Base-by-base conservation (phyloP, 768 basidiomycete genomes). In the Amanita phalloides region DNA sequence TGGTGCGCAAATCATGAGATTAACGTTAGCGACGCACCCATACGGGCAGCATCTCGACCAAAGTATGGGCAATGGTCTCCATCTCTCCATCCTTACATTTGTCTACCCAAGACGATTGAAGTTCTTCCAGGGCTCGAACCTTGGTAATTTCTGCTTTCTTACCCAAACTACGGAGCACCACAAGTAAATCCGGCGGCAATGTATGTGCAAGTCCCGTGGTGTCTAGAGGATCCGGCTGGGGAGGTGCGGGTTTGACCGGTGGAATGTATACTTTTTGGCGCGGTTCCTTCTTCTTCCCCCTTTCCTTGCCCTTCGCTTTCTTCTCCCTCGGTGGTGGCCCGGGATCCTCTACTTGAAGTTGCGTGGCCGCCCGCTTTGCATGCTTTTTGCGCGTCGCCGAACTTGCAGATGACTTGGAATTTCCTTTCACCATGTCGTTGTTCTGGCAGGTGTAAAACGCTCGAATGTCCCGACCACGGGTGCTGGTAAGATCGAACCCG, bases 351-450 rank as follows among this genome's bases (percentile, higher is more conserved):
- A 64, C 58, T 7, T 63, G 63, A 46, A 66, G 71, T 13, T 71
- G 71, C 1, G 80, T 75, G 60, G 80, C 75, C 13, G 88, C 88
- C 64, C 91, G 84, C 62, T 87, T 93, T 54, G 87, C 87, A 63
- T 95, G 90, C 66, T 96, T 98, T 74, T 95, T 96, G 54, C 93
- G 81, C 7, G 94, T 97, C 4, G 71, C 90, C 0, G 89, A 82
- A 0, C 82, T 74, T 21, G 92, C 91, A 3, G 90, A 94, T 3
- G 86, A 87, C 62, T 88, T 90, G 14, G 66, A 61, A 41, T 68
- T 67, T 26, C 69, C 66, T 54, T 72, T 74, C 48, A 64, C 68
- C 72, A 74, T 74, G 3, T 42, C 21, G 48, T 25, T 36, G 11
- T 9, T 32, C 4, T 23, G 43, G 14, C 14, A 4, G 6, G 26